Percentiles rank a stretch among this genome's conserved stretches.
Evolutionary conservation across 805 yeast genomes (phyloP).

Genomic region (Schwanniomyces polymorphus): DNA sequence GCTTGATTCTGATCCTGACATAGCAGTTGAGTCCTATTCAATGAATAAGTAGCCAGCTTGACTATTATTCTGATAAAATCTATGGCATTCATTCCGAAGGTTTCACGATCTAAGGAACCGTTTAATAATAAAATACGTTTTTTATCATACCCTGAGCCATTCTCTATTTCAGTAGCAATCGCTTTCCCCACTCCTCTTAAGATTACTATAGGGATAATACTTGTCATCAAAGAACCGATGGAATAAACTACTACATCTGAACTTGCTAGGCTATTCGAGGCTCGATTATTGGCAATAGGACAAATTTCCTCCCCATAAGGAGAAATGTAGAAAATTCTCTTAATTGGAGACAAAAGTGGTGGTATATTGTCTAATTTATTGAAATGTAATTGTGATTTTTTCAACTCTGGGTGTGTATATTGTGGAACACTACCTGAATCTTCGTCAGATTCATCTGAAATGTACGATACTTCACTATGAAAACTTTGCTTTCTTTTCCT

Average conservation of each 20-base stretch:
- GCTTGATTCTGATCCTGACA: conserved; percentile 8
- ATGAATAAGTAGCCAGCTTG: conserved; percentile 57
- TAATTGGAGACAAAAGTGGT: conserved; percentile 74
- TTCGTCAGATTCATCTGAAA: conserved; percentile 27
- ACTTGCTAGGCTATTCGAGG: conserved; percentile 46
- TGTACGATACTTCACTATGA: neutral
- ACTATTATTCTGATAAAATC: conserved; percentile 59
- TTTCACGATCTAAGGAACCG: conserved; percentile 79
- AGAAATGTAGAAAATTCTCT: conserved; percentile 73
- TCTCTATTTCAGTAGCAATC: conserved; percentile 29
- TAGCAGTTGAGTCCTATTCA: conserved; percentile 14
- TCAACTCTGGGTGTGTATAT: conserved; percentile 77
- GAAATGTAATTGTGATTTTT: conserved; percentile 72
- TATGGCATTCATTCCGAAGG: conserved; percentile 60
- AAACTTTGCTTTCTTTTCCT: neutral
- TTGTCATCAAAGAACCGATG: conserved; percentile 88
- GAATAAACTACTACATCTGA: conserved; percentile 68
- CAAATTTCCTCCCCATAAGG: conserved; percentile 86
- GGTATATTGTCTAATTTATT: conserved; percentile 52
- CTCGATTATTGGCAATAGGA: conserved; percentile 70
- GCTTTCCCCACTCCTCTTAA: conserved; percentile 73
- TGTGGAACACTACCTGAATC: conserved; percentile 65
- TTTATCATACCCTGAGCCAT: conserved; percentile 13
- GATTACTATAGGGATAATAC: conserved; percentile 76
- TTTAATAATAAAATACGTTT: conserved; percentile 67